phyloP scores from a whole-genome alignment of 2,329 filamentous ascomycete species.

The Paraphaeosphaeria minitans region DNA sequence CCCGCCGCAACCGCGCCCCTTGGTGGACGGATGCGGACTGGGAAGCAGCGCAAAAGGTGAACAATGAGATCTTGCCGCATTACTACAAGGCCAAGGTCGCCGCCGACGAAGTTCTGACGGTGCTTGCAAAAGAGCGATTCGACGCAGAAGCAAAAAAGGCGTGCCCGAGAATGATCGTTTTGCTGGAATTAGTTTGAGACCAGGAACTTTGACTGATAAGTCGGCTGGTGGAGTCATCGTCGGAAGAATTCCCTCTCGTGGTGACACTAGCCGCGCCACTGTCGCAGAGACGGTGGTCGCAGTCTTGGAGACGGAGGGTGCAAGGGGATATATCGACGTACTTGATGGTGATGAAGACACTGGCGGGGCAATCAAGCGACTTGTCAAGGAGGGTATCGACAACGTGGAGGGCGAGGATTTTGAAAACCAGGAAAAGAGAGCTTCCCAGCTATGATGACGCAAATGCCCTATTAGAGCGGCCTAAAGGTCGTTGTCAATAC shows the following conservation, averaged over 20 bases:
- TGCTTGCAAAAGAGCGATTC: constrained; percentile 43
- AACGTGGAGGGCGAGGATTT: constrained; percentile 58
- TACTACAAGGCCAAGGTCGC: constrained; percentile 62
- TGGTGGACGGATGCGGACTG: constrained; percentile 60
- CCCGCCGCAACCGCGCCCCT: constrained; percentile 52
- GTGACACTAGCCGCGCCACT: constrained; percentile 55
- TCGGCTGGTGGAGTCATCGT: constrained; percentile 55
- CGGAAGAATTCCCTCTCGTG: constrained; percentile 52
- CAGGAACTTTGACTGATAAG: constrained; percentile 56
- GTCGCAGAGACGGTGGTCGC: constrained; percentile 58
- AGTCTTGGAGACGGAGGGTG: constrained; percentile 55
- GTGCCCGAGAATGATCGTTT: constrained; percentile 44
- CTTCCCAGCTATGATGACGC: constrained; percentile 21
- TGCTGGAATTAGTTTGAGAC: constrained; percentile 58
- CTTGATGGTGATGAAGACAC: constrained; percentile 56
- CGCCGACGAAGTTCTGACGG: constrained; percentile 61
- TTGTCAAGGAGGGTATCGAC: constrained; percentile 53
- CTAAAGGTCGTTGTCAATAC: background rate
- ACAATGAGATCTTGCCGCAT: constrained; percentile 55
- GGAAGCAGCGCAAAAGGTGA: constrained; percentile 52
- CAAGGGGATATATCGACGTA: constrained; percentile 60
- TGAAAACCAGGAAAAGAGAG: constrained; percentile 47
- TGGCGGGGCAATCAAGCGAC: constrained; percentile 53
- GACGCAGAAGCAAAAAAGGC: constrained; percentile 35
- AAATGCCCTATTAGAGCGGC: background rate